Conservation (phyloP, 2,329 filamentous ascomycete genomes). For the Phaeosphaeria sp. region DNA sequence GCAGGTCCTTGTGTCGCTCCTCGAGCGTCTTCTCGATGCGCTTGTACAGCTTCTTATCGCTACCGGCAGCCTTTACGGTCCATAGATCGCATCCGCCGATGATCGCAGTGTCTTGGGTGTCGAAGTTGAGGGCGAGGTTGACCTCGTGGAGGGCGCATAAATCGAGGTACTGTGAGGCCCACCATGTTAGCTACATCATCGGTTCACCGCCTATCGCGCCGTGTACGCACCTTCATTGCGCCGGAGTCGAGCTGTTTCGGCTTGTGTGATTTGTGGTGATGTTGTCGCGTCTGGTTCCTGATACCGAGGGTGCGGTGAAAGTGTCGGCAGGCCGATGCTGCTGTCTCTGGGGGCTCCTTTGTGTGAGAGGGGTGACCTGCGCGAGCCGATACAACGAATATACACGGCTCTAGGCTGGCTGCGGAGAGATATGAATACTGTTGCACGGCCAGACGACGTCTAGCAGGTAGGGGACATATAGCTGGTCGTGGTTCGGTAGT, state of each 20-base stretch:
- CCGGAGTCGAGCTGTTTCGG: constrained; percentile 7
- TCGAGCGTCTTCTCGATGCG: constrained; percentile 92
- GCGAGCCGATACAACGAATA: constrained; percentile 47
- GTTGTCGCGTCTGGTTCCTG: constrained; percentile 10
- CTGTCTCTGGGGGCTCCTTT: constrained; percentile 35
- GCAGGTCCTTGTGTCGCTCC: constrained; percentile 85
- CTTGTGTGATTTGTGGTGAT: constrained; percentile 1
- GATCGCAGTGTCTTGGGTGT: constrained; percentile 89
- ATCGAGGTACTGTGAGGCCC: constrained; percentile 76
- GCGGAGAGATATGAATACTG: constrained; percentile 47
- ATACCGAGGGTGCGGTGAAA: constrained; percentile 7
- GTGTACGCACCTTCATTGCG: constrained; percentile 49
- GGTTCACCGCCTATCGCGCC: constrained; percentile 19
- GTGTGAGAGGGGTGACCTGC: constrained; percentile 40
- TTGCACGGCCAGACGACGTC: constrained; percentile 50
- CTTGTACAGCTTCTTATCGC: constrained; percentile 97
- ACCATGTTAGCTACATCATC: constrained; percentile 38
- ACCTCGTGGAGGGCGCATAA: constrained; percentile 90
- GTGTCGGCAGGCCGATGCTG: constrained; percentile 28
- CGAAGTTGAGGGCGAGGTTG: constrained; percentile 92
- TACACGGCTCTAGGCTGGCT: constrained; percentile 51
- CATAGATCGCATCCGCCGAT: constrained; percentile 95
- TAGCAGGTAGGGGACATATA: constrained; percentile 47
- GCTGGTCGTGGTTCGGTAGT: constrained; percentile 18
- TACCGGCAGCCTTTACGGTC: constrained; percentile 93